Evolutionary conservation across 352 stramenopile genomes (phyloP).

Genomic region (Phytophthora sansomeana): DNA sequence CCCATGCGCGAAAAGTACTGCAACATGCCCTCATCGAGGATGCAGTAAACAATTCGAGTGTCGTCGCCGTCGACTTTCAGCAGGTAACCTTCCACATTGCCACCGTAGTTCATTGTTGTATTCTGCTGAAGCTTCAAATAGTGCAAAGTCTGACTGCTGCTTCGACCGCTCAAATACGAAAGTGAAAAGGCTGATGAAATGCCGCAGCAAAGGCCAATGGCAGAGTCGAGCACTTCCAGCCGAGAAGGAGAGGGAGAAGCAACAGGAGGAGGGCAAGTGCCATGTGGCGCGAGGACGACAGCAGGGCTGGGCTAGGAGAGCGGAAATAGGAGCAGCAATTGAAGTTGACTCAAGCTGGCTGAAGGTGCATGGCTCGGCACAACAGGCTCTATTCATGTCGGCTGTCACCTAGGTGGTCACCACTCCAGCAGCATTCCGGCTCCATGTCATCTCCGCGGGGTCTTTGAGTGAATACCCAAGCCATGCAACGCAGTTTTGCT

Average conservation of each 20-base stretch:
- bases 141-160: background rate
- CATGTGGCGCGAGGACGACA: constrained; percentile 41
- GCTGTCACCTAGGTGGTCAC: constrained; percentile 19
- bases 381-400: constrained; percentile 19
- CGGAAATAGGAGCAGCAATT: constrained; percentile 22
- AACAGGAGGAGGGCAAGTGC: constrained; percentile 23
- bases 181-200: constrained; percentile 17
- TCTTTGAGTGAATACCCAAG: no score
- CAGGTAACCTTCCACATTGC: constrained; percentile 87
- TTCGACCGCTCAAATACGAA: constrained; percentile 25
- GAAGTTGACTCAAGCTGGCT: constrained; percentile 8
- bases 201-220: constrained; percentile 2
- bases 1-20: constrained; percentile 84
- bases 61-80: constrained; percentile 73
- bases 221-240: constrained; percentile 17
- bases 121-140: constrained; percentile 7
- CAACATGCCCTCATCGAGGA: constrained; percentile 84
- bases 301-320: constrained; percentile 19
- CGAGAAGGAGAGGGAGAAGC: constrained; percentile 18
- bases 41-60: constrained; percentile 79
- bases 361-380: background rate
- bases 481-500: background rate
- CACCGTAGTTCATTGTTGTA: constrained; percentile 50
- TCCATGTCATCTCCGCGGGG: background rate
- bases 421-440: background rate